Base-by-base conservation (phyloP, 495 filamentous ascomycete genomes). In the Penicillium samsonianum region DNA sequence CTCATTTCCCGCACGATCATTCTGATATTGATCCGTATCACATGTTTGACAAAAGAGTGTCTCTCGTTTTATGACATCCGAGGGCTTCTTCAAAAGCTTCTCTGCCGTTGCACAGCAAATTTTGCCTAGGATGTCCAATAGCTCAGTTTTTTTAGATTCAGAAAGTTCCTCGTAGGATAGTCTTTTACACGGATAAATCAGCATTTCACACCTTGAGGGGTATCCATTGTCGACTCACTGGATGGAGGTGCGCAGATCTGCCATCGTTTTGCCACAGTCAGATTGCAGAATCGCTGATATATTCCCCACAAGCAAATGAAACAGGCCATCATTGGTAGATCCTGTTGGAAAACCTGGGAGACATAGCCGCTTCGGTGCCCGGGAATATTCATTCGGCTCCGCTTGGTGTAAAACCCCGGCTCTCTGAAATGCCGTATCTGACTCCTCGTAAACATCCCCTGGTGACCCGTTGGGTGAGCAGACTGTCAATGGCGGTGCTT, bases 41-140 rank as follows among this genome's bases (percentile, higher is more conserved):
- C 78, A 69, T 26, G 61, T 40, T 62, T 72, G 54, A 67, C 84
- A 72, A 65, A 69, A 23, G 10, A 70, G 54, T 53, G 72, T 57
- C 48, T 68, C 49, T 51, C 65, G 47, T 14, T 57, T 49, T 7
- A 55, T 46, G 26, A 61, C 48, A 28, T 60, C 63, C 38, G 57
- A 57, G 44, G 45, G 45, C 23, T 61, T 63, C 26, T 31, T 57
- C 26, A 58, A 38, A 30, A 65, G 48, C 10, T 49, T 66, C n/a
- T 76, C 54, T 16, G 69, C 66, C 16, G 73, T 63, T 47, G 73
- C 75, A 68, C 79, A 84, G 17, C 78, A 67, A 41, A 82, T 61
- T 40, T 69, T 70, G 38, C 73, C 71, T 6, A 84, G 57, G 31
- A 58, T 59, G 17, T 70, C 55, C 25, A 79, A 50, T 17, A 74